Base-by-base conservation (phyloP, 495 filamentous ascomycete genomes). In the Massariosphaeria phaeospora region DNA sequence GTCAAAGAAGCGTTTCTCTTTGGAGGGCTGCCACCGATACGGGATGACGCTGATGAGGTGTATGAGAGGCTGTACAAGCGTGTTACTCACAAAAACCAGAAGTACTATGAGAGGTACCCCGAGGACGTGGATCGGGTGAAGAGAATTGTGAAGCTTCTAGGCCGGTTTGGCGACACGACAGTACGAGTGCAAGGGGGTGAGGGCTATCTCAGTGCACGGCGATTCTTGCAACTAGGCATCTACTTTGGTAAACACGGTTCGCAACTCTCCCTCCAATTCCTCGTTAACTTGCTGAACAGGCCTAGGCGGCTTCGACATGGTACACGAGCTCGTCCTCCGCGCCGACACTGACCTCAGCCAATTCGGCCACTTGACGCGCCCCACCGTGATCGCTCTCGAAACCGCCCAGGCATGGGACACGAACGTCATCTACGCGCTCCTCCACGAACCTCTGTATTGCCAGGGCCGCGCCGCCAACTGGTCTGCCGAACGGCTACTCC, bases 361-460 rank as follows among this genome's bases (percentile, higher is more conserved):
- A 15, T 86, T 91, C 43, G 83, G 81, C 38, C 79, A 78, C 49
- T 72, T 96, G 43, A 91, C 86, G 0, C 73, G 79, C n/a, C 80
- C 79, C 0, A 84, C 86, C 1, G 73, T 94, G 2, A 70, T 76
- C 12, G 70, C 73, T 0, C 74, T 96, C 41, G 89, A 95, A 62
- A 57, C 71, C 5, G 73, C 75, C 26, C 76, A 81, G 8, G 72
- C 75, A 2, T 88, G 88, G 62, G 89, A 96, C 59, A 77, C 78
- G 12, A 78, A 81, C 49, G 76, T 90, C 31, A 79, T 96, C 51
- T 97, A 96, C 65, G 84, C 89, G 18, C 70, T 96, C 25, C 70
- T 94, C 1, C 91, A 97, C 54, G 93, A 97, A 67, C 72, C 86
- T 3, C 79, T 85, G 52, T 97, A 96, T 72, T 89, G 84, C 65